A percentile compares a stretch with the other conserved stretches of the same genome.
Conservation (phyloP, 2,329 filamentous ascomycete genomes). For the Talaromyces sp. region DNA sequence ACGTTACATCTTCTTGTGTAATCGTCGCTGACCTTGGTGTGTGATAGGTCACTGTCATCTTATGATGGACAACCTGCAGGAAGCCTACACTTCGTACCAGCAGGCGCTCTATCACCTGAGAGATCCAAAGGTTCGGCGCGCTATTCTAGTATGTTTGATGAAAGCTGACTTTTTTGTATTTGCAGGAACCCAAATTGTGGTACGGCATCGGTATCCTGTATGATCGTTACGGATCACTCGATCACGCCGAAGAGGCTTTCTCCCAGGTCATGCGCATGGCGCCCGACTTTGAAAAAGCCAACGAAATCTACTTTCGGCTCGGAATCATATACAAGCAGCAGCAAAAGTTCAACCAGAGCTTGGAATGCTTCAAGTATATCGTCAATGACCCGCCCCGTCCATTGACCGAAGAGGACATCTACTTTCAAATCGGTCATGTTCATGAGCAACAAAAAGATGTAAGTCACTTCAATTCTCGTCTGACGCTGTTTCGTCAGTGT, state of each 20-base stretch:
- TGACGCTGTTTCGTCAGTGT: background rate
- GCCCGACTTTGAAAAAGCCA: slow-evolving; percentile 95
- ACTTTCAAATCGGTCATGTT: slow-evolving; percentile 99
- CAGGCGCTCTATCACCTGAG: slow-evolving; percentile 88
- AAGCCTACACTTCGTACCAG: slow-evolving; percentile 95
- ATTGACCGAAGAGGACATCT: slow-evolving; percentile 94
- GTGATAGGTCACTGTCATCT: slow-evolving; percentile 84
- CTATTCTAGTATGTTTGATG: background rate
- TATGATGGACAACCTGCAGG: slow-evolving; percentile 97
- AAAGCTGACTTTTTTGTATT: slow-evolving; percentile 17
- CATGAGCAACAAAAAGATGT: slow-evolving; percentile 99
- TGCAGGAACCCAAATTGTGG: slow-evolving; percentile 91
- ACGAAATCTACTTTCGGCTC: slow-evolving; percentile 96
- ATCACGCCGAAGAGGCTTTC: slow-evolving; percentile 96
- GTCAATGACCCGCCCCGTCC: slow-evolving; percentile 88
- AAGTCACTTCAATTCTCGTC: slow-evolving; percentile 42
- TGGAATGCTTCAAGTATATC: slow-evolving; percentile 99
- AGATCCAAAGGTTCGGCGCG: slow-evolving; percentile 73
- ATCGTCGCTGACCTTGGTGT: slow-evolving; percentile 19
- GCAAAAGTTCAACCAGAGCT: slow-evolving; percentile 83
- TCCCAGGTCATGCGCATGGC: slow-evolving; percentile 99
- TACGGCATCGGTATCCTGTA: slow-evolving; percentile 98
- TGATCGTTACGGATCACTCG: slow-evolving; percentile 90
- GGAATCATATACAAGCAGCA: slow-evolving; percentile 99
- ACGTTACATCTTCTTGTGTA: slow-evolving; percentile 9